Percentiles rank a stretch among this genome's conserved stretches.
Evolutionary conservation across 2,329 filamentous ascomycete species (phyloP).

Genomic region (Westerdykella ornata): DNA sequence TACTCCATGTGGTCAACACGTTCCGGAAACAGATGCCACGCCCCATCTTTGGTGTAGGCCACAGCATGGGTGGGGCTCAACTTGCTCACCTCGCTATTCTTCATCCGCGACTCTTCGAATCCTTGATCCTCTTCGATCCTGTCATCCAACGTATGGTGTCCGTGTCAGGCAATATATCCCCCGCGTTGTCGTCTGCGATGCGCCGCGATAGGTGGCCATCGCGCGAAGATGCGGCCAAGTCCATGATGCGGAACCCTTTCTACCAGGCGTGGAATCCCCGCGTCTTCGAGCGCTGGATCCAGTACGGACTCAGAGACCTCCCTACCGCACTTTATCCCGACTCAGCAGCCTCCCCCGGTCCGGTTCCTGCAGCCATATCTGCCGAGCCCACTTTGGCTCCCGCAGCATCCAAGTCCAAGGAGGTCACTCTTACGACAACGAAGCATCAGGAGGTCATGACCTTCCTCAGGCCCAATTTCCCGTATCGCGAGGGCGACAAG

Average conservation of each 20-base stretch:
- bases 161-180: constrained; percentile 36
- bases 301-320: constrained; percentile 66
- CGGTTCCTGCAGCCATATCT: constrained; percentile 12
- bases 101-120: constrained; percentile 72
- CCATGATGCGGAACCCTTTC: constrained; percentile 65
- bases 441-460: constrained; percentile 85
- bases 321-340: constrained; percentile 56
- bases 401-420: constrained; percentile 25
- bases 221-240: constrained; percentile 57
- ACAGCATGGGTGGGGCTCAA: constrained; percentile 78
- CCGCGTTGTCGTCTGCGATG: constrained; percentile 57
- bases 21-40: constrained; percentile 74
- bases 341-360: constrained; percentile 12
- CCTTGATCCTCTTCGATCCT: constrained; percentile 75
- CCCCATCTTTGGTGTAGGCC: constrained; percentile 76
- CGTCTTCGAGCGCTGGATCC: constrained; percentile 67
- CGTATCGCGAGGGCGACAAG: constrained; percentile 39
- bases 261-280: constrained; percentile 77
- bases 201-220: constrained; percentile 81
- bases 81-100: constrained; percentile 66
- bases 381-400: constrained; percentile 18
- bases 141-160: constrained; percentile 56
- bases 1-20: constrained; percentile 76
- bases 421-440: constrained; percentile 70
- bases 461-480: constrained; percentile 58